Base-by-base conservation (phyloP, 306 rosid genomes). In the Quercus aquifolioides region DNA sequence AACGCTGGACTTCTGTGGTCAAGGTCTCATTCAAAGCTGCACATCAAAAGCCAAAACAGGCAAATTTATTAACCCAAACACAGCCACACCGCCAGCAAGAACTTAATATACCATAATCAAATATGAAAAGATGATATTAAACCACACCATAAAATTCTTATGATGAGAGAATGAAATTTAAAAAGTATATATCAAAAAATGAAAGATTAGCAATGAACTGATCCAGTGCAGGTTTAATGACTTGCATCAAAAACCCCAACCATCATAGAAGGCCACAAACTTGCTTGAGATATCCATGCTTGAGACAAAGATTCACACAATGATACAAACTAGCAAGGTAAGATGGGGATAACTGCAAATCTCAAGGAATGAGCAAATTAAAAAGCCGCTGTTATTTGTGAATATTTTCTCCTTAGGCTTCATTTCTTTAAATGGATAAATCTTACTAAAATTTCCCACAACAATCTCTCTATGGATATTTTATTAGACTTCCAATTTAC, bases 1-100 rank as follows among this genome's bases (percentile, higher is more conserved):
- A 78, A 4, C 89, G 94, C 84, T 88, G 91, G 70, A 90, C 93
- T 78, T 92, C 97, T 12, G 90, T 88, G n/a, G 79, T 78, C 88
- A 93, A 80, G 25, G 98, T 88, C 78, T 91, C 98, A 17, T 91
- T 93, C 79, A 93, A 69, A 74, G 98, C 98, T 93, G 91, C 69
- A 52, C 51, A 74, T 82, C 58, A 18, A 79, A 55, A 83, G 30
- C 38, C 76, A 64, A 17, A 74, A 38, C 58, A 30, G 35, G 52
- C 4, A 65, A 26, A 46, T 9, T 73, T 14, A 13, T 18, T 21
- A 30, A 49, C 21, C 76, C 46, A 75, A 76, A 74, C 71, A 70
- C 54, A 56, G 35, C 67, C 63, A 46, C 18, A 62, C 17, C 71
- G 71, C 5, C 59, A 57, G 52, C 6, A n/a, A 65, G 7, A 79